Evolutionary conservation across 1,139 yeast species (phyloP).

Genomic region (Geotrichum phurueaensis): DNA sequence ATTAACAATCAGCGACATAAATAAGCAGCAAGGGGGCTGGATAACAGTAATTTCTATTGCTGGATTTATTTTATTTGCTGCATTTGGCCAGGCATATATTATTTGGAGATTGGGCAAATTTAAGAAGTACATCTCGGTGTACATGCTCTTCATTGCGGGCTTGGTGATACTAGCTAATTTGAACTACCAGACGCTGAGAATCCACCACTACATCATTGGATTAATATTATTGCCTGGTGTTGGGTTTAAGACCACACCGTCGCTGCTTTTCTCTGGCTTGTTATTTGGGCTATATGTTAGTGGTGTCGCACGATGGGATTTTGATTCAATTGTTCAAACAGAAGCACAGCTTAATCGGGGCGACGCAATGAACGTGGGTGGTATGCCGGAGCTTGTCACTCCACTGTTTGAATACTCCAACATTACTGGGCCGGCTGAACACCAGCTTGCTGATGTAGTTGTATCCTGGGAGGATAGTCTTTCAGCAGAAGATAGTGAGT

Average conservation of each 20-base stretch:
- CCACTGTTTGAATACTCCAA: conserved; percentile 28
- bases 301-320: conserved; percentile 91
- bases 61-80: conserved; percentile 46
- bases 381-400: conserved; percentile 46
- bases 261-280: conserved; percentile 75
- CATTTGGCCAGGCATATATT: conserved; percentile 65
- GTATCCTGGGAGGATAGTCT: conserved; percentile 12
- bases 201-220: conserved; percentile 88
- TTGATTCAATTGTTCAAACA: conserved; percentile 83
- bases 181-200: conserved; percentile 68
- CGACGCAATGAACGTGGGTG: conserved; percentile 56
- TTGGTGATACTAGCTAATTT: conserved; percentile 46
- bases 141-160: conserved; percentile 44
- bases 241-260: conserved; percentile 52
- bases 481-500: not conserved
- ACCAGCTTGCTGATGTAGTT: conserved; percentile 1
- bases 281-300: conserved; percentile 73
- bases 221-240: conserved; percentile 80
- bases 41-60: conserved; percentile 52
- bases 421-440: not conserved
- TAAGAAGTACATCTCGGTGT: conserved; percentile 48
- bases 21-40: conserved; percentile 70
- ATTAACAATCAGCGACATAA: conserved; percentile 62
- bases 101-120: conserved; percentile 80
- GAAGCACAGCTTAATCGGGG: conserved; percentile 59